Conservation (phyloP, 2,329 filamentous ascomycete species). For the Xylaria sp. region DNA sequence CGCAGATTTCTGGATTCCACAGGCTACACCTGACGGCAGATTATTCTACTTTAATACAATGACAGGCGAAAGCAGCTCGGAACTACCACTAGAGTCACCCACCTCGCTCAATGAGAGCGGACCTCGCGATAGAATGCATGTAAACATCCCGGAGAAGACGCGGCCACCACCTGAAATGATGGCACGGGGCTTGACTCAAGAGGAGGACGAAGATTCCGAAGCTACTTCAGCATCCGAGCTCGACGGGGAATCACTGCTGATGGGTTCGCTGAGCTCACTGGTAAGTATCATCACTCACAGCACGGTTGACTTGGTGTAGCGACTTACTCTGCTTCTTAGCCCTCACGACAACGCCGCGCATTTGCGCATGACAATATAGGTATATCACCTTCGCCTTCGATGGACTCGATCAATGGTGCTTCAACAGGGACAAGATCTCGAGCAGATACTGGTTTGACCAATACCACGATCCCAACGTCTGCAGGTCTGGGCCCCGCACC, state of each 20-base stretch:
- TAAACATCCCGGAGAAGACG: constrained; percentile 88
- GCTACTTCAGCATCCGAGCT: constrained; percentile 84
- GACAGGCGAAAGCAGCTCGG: constrained; percentile 93
- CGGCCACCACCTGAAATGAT: constrained; percentile 91
- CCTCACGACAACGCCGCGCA: constrained; percentile 70
- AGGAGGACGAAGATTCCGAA: constrained; percentile 91
- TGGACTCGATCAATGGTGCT: constrained; percentile 84
- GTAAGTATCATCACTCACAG: constrained; percentile 59
- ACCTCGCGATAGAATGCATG: constrained; percentile 87
- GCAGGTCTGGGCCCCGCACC: constrained; percentile 54
- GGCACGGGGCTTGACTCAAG: constrained; percentile 81
- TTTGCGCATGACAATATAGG: constrained; percentile 66
- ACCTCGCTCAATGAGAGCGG: constrained; percentile 82
- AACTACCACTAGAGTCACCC: constrained; percentile 91
- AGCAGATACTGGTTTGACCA: constrained; percentile 58
- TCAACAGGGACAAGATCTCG: constrained; percentile 68
- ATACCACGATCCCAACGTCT: constrained; percentile 58
- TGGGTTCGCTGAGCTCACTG: constrained; percentile 74
- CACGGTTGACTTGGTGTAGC: constrained; percentile 7
- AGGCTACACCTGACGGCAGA: constrained; percentile 91
- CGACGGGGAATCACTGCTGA: constrained; percentile 79
- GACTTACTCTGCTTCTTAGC: constrained; percentile 52
- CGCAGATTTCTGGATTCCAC: constrained; percentile 97
- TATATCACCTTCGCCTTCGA: constrained; percentile 86
- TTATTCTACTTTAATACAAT: constrained; percentile 99